phyloP scores from a whole-genome alignment of 441 rosid species.

The Syzygium syzygioides region DNA sequence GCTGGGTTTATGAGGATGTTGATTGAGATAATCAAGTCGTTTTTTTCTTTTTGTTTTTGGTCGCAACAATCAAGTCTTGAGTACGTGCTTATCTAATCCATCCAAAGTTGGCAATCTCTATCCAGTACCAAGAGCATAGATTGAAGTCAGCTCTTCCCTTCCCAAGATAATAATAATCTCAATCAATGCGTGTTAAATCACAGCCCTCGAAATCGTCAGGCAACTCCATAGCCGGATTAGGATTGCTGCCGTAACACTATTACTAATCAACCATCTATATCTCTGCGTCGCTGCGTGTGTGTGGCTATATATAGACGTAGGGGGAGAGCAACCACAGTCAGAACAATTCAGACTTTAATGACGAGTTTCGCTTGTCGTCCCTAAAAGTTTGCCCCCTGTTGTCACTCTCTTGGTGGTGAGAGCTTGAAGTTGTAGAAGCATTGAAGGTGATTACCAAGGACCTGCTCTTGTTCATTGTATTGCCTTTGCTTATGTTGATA shows the following conservation, averaged over 20 bases:
- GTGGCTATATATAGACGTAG: neutral
- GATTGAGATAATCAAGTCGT: neutral
- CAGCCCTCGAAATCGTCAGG: neutral
- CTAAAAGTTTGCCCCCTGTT: neutral
- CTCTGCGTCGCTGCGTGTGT: neutral
- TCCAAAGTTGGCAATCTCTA: neutral
- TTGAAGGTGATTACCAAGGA: neutral
- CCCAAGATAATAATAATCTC: neutral
- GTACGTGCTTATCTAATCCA: neutral
- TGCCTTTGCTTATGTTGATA: neutral
- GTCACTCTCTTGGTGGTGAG: neutral
- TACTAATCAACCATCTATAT: neutral
- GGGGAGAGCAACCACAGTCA: neutral
- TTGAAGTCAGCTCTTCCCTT: neutral
- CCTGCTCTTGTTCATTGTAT: neutral
- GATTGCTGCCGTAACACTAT: neutral
- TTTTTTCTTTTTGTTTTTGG: no score
- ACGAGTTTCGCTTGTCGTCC: neutral
- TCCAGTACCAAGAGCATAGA: neutral
- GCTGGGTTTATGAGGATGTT: neutral
- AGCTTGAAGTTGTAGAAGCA: neutral
- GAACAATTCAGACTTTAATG: neutral
- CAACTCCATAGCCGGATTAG: neutral
- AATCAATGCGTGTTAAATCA: neutral
- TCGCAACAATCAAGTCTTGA: neutral